phyloP scores from a whole-genome alignment of 495 filamentous ascomycete species.

The Aspergillus wentii region DNA sequence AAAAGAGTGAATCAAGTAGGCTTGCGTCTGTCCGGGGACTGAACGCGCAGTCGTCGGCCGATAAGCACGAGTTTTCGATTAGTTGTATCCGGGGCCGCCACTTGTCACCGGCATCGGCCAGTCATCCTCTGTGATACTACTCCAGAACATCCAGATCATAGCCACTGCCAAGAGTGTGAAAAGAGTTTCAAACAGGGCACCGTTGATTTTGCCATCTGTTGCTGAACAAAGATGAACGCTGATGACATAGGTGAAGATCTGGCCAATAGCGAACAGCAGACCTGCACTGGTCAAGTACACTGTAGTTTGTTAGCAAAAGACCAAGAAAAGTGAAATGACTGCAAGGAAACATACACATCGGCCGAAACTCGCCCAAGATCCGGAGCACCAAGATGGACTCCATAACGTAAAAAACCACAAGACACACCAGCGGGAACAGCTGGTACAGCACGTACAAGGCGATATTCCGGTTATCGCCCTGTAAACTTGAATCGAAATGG shows the following conservation, averaged over 20 bases:
- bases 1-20: too few relatives aligned
- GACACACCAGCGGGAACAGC: slow-evolving; percentile 81
- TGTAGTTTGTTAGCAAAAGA: slow-evolving; percentile 28
- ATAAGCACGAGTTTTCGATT: slow-evolving; percentile 8
- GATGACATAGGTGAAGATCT: slow-evolving; percentile 93
- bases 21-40: too few relatives aligned
- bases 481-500: slow-evolving; percentile 59
- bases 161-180: slow-evolving; percentile 83
- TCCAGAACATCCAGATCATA: slow-evolving; percentile 92
- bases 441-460: slow-evolving; percentile 93
- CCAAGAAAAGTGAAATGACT: background rate
- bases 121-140: slow-evolving; percentile 97
- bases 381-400: slow-evolving; percentile 77
- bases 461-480: slow-evolving; percentile 62
- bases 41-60: too few relatives aligned
- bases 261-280: slow-evolving; percentile 82
- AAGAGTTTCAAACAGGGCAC: slow-evolving; percentile 86
- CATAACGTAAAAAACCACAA: slow-evolving; percentile 76
- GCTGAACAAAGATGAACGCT: slow-evolving; percentile 85
- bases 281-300: slow-evolving; percentile 72
- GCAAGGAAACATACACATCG: slow-evolving; percentile 61
- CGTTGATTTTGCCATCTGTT: slow-evolving; percentile 81
- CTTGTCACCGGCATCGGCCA: slow-evolving; percentile 69
- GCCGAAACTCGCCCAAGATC: slow-evolving; percentile 78
- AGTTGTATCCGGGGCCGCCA: slow-evolving; percentile 42